These are phyloP conservation scores for Naganishia onofrii DNA, from an alignment of 768 basidiomycete species.

Conservation along the genomic window DNA sequence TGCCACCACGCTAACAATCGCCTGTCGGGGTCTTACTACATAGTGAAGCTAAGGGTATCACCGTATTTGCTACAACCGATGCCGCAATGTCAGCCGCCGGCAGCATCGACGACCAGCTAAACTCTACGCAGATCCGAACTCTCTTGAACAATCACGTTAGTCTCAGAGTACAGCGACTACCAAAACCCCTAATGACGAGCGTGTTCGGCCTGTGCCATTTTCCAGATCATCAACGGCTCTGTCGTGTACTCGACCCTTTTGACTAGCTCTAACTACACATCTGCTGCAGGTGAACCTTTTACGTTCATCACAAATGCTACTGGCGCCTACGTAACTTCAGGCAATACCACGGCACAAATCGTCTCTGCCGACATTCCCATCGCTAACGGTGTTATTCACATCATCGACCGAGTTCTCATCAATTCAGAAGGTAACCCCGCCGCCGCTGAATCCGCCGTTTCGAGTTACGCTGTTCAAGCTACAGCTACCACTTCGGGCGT, in stretches of 20 bases:
- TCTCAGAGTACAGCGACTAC: too few species aligned
- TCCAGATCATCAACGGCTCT: conserved; percentile 69
- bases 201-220: too few species aligned
- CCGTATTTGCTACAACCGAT: conserved; percentile 66
- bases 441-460: conserved; percentile 49
- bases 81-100: conserved; percentile 56
- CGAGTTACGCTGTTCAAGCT: conserved; percentile 36
- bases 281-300: conserved; percentile 62
- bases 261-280: conserved; percentile 54
- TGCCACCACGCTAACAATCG: neutral
- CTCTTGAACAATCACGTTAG: conserved; percentile 65
- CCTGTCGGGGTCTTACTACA: too few species aligned
- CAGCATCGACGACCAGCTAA: conserved; percentile 53
- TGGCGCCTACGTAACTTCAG: conserved; percentile 61
- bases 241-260: conserved; percentile 64
- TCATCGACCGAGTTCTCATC: conserved; percentile 52
- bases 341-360: conserved; percentile 59
- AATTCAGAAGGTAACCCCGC: conserved; percentile 48
- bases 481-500: conserved; percentile 39
- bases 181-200: too few species aligned
- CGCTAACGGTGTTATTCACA: conserved; percentile 68
- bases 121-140: conserved; percentile 56
- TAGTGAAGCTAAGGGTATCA: conserved; percentile 58
- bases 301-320: conserved; percentile 60
- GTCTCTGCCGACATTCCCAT: conserved; percentile 62